Evolutionary conservation across 2,329 filamentous ascomycete species (phyloP).

Genomic region (Colletotrichum sublineola): DNA sequence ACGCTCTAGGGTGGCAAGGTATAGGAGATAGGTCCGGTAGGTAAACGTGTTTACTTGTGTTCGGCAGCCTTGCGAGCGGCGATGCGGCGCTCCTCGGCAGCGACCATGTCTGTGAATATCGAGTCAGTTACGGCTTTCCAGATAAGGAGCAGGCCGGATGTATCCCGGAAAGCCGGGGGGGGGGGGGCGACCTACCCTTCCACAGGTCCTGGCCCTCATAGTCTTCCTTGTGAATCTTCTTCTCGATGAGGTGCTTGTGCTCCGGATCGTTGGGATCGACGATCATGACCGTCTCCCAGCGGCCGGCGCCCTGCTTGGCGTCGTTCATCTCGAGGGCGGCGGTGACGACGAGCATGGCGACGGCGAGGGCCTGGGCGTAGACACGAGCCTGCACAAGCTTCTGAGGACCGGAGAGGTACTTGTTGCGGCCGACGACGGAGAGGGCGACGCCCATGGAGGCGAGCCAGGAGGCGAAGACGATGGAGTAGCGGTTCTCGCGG

Average conservation of each 20-base stretch:
- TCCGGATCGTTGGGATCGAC: conserved; percentile 84
- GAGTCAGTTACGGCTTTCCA: conserved; percentile 20
- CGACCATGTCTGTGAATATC: conserved; percentile 78
- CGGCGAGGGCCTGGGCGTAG: conserved; percentile 90
- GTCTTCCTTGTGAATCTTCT: conserved; percentile 87
- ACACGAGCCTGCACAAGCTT: conserved; percentile 96
- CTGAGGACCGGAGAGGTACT: conserved; percentile 80
- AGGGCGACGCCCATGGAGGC: conserved; percentile 83
- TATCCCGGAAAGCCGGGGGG: neutral
- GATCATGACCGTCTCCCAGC: conserved; percentile 88
- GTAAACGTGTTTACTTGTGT: conserved; percentile 16
- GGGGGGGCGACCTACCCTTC: conserved; percentile 72
- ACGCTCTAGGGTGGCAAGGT: neutral
- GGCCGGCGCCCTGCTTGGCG: conserved; percentile 78
- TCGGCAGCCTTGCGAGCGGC: conserved; percentile 52
- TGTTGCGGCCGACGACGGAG: conserved; percentile 81
- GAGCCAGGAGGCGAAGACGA: conserved; percentile 86
- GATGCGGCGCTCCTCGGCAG: conserved; percentile 77
- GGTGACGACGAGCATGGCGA: conserved; percentile 85
- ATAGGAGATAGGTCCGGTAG: neutral
- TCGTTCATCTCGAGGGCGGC: conserved; percentile 87
- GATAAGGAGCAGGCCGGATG: neutral
- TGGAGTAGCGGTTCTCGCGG: conserved; percentile 84
- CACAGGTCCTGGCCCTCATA: conserved; percentile 93
- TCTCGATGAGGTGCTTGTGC: conserved; percentile 87